A percentile compares a stretch with the other conserved stretches of the same genome.
These are phyloP conservation scores for Colletotrichum plurivorum DNA, from an alignment of 2,329 filamentous ascomycete species.

Conservation along the genomic window DNA sequence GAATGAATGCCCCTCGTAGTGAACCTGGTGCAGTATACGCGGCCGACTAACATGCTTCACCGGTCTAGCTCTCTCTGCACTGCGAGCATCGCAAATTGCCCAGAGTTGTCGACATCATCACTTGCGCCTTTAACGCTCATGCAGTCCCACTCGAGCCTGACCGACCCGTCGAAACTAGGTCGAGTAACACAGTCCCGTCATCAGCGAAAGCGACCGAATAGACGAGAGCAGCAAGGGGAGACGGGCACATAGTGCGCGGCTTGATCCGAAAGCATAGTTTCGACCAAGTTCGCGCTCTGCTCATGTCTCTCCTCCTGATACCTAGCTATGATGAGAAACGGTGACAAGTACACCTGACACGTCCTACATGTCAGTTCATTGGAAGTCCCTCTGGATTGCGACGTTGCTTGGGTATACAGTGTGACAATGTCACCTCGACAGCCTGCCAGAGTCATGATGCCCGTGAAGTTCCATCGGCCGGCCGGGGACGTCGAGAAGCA, in stretches of 20 bases:
- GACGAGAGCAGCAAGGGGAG: slow-evolving; percentile 4
- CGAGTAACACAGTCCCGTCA: slow-evolving; percentile 10
- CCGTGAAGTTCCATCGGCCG: slow-evolving; percentile 7
- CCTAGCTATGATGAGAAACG: slow-evolving; percentile 5
- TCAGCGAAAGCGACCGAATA: slow-evolving; percentile 23
- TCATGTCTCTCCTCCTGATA: neutral
- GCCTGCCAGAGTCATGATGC: slow-evolving; percentile 22
- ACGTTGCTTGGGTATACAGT: slow-evolving; percentile 6
- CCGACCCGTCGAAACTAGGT: slow-evolving; percentile 12
- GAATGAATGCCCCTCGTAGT: slow-evolving; percentile 4
- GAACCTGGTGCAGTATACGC: neutral
- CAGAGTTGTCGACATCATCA: slow-evolving; percentile 40
- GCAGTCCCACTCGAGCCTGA: slow-evolving; percentile 26
- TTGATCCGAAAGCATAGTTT: neutral
- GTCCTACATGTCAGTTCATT: neutral
- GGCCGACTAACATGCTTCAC: neutral
- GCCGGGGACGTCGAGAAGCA: slow-evolving; percentile 26
- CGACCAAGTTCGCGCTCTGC: neutral
- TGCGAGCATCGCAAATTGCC: neutral
- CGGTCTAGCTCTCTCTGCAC: neutral
- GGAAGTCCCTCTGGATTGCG: neutral
- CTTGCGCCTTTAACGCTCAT: slow-evolving; percentile 31
- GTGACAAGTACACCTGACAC: slow-evolving; percentile 28
- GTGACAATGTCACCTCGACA: slow-evolving; percentile 1
- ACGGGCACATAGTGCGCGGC: slow-evolving; percentile 1